Evolutionary conservation across 768 basidiomycete species (phyloP), one percentile per base, ranked within the genome.

Genomic region (Suillus ampliporus): DNA sequence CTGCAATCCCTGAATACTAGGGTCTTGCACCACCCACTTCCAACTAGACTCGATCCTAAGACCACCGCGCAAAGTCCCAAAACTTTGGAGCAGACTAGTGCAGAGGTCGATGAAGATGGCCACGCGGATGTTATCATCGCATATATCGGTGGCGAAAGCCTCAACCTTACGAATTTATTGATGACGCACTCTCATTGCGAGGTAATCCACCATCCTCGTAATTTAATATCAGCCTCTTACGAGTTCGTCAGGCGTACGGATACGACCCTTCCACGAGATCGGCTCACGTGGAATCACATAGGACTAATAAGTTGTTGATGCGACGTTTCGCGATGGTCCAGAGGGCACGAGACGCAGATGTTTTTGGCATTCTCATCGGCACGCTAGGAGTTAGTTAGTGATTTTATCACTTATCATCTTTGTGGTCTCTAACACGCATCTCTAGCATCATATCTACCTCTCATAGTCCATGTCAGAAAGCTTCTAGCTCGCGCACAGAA

Each of bases 361-460:
- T 98, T 0, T 93, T 97, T 65, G 97, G 96, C 1, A 95, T 99
- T 50, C 86, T 99, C 4, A 91, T 99, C 2, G 96, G 95, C 13
- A 97, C 96, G 1, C 84, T 99, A 15, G 95, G 96, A 48, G 90
- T 97, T 35, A 86, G 92, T 93, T 57, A 63, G 87, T 74, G 15
- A 53, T 37, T 19, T 56, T 9, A 13, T 43, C 26, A 11, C n/a
- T 48, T 46, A 47, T 35, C 11, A 17, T 56, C 17, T 56, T 40
- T 26, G 23, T 19, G 26, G 10, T 56, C 15, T 61, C 34, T 54
- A 40, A 54, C 48, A 3, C 13, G 38, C 41, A 23, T 41, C 11
- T 34, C 15, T 66, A 94, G 91, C 91, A 0, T 90, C 89, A 0
- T 98, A 98, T 66, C 85, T 96, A 1, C 89, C 94, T 1, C 82